Evolutionary conservation across 345 rosid genomes (phyloP).

Genomic region (Microcos paniculata): DNA sequence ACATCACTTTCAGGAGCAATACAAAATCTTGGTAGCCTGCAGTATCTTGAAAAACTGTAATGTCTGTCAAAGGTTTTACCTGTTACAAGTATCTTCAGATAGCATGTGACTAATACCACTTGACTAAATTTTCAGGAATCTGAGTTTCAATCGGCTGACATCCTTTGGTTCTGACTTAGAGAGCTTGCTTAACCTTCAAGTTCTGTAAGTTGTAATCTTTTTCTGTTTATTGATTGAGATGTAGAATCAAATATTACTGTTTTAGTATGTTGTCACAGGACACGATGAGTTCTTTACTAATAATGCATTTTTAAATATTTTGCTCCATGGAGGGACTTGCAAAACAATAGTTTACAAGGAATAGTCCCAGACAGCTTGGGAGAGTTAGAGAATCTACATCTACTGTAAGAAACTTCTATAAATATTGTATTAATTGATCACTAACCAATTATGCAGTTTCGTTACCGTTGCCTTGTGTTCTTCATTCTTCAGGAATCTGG

Average conservation of each 20-base stretch:
- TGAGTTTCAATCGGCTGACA: slow-evolving; percentile 76
- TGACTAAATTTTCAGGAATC: slow-evolving; percentile 52
- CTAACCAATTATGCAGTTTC: background rate
- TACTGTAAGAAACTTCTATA: slow-evolving; percentile 53
- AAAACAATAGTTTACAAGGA: slow-evolving; percentile 75
- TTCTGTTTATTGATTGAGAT: background rate
- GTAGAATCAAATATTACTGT: background rate
- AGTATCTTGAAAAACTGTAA: slow-evolving; percentile 77
- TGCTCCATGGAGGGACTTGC: slow-evolving; percentile 64
- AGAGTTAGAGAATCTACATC: slow-evolving; percentile 61
- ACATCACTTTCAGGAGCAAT: slow-evolving; percentile 82
- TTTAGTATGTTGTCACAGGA: background rate
- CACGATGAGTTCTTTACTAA: background rate
- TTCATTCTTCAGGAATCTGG: slow-evolving; percentile 62
- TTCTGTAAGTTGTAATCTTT: slow-evolving; percentile 60
- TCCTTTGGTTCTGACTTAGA: slow-evolving; percentile 72
- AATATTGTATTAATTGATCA: background rate
- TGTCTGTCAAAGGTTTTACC: slow-evolving; percentile 14
- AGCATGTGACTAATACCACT: slow-evolving; percentile 9
- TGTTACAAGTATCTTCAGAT: background rate
- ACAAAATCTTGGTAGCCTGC: slow-evolving; percentile 76
- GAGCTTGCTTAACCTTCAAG: slow-evolving; percentile 61
- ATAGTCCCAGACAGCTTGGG: slow-evolving; percentile 73
- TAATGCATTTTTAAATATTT: background rate
- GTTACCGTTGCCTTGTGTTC: background rate